These are phyloP conservation scores for Umbilicaria muhlenbergii DNA, from an alignment of 495 filamentous ascomycete species.

Conservation along the genomic window DNA sequence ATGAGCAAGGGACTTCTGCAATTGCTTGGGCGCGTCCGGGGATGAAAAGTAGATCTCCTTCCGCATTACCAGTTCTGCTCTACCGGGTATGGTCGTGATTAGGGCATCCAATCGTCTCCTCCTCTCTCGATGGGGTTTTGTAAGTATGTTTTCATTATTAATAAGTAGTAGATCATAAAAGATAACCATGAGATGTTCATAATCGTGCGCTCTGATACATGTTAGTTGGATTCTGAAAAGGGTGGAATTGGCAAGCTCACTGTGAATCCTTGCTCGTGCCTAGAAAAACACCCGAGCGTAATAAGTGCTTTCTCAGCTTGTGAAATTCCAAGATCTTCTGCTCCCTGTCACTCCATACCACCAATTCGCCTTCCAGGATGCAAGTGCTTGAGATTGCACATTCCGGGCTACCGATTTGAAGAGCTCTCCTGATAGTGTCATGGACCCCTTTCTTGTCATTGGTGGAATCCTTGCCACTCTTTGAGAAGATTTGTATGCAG, in stretches of 20 bases:
- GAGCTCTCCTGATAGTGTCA: slow-evolving; percentile 30
- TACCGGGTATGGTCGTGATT: slow-evolving; percentile 37
- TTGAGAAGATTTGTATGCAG: slow-evolving; percentile 69
- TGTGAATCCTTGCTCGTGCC: slow-evolving; percentile 56
- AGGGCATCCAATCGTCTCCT: slow-evolving; percentile 41
- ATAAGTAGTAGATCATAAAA: slow-evolving; percentile 66
- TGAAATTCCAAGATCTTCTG: slow-evolving; percentile 52
- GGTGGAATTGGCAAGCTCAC: slow-evolving; percentile 20
- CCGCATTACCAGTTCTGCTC: slow-evolving; percentile 44
- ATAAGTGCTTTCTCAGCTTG: slow-evolving; percentile 66
- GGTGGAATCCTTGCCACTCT: slow-evolving; percentile 81
- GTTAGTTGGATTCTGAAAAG: slow-evolving; percentile 5
- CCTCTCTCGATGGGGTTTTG: slow-evolving; percentile 41
- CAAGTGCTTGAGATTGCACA: slow-evolving; percentile 46
- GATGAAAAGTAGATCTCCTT: slow-evolving; percentile 45
- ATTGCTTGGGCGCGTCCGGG: slow-evolving; percentile 21
- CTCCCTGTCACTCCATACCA: slow-evolving; percentile 54
- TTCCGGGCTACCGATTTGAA: slow-evolving; percentile 36
- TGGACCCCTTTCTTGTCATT: slow-evolving; percentile 47
- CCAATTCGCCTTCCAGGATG: slow-evolving; percentile 70
- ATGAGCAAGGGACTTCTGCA: slow-evolving; percentile 47
- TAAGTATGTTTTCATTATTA: slow-evolving; percentile 50
- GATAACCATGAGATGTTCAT: slow-evolving; percentile 72
- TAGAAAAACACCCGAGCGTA: slow-evolving; percentile 54
- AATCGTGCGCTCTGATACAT: slow-evolving; percentile 34